Base-by-base conservation (phyloP, 176 grass and related monocot species). In the Alopecurus myosuroides region DNA sequence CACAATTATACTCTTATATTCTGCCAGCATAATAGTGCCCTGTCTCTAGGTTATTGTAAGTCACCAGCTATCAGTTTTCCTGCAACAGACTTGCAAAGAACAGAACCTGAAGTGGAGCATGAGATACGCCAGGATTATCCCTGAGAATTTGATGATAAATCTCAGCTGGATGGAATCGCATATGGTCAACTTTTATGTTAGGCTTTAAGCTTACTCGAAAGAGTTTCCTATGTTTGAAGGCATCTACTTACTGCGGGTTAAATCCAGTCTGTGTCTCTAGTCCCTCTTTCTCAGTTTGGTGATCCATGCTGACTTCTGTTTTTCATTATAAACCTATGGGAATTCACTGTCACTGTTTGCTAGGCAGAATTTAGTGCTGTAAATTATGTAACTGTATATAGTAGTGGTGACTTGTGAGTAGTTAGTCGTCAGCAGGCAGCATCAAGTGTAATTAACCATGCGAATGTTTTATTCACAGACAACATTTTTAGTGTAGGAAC, bases 101-200 rank as follows among this genome's bases (percentile, higher is more conserved):
- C 37, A 39, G 10, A 55, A 85, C 34, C 45, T 67, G 31, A 76
- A 50, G 82, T 66, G 72, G 57, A 66, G 22, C 76, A 66, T 65
- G 44, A 66, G 68, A 39, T 84, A 8, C 15, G 20, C 30, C 40
- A 51, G 56, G 42, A 84, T 76, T 23, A 66, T 55, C 13, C 20
- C 31, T n/a, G 46, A 22, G 60, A 20, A 68, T 41, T 53, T 56
- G 39, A 11, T 82, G 22, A 28, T 56, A n/a, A 67, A 84, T 74
- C 29, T 23, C 42, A 77, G 44, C 42, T 66, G 9, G n/a, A 40
- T 77, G 73, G 42, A 77, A 41, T 77, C n/a, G 30, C 17, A 25
- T 76, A 9, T 20, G 22, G 22, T 84, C 56, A 85, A 77, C 58
- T 77, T 85, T 66, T 14, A 6, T 66, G 7, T 66, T 8, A 19